These are phyloP conservation scores for Wallemia mellicola DNA, from an alignment of 1,284 basidiomycete genomes.

Conservation along the genomic window DNA sequence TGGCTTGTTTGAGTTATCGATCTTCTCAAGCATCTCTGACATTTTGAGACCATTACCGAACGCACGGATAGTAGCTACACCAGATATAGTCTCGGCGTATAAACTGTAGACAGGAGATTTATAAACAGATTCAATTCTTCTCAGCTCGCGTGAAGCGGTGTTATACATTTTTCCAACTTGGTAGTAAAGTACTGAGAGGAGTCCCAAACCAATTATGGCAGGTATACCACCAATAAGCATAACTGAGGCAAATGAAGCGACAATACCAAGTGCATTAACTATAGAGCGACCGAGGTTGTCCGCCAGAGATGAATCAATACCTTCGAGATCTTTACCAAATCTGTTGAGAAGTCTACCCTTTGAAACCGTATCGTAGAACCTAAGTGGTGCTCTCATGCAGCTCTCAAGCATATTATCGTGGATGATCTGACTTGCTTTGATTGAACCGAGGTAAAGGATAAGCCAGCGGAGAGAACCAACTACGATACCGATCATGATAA, in stretches of 20 bases:
- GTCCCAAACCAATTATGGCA: constrained; percentile 30
- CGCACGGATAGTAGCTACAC: constrained; percentile 49
- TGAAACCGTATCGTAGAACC: constrained; percentile 78
- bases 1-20: constrained; percentile 7
- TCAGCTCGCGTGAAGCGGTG: constrained; percentile 64
- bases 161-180: constrained; percentile 36
- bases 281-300: constrained; percentile 59
- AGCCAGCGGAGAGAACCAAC: constrained; percentile 9
- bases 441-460: constrained; percentile 10
- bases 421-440: constrained; percentile 9
- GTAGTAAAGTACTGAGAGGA: constrained; percentile 26
- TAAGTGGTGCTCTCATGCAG: constrained; percentile 62
- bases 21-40: neutral
- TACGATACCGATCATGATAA: constrained; percentile 6
- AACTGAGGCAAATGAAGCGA: constrained; percentile 10
- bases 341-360: constrained; percentile 59
- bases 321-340: constrained; percentile 83
- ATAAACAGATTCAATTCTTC: constrained; percentile 58
- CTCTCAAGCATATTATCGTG: constrained; percentile 32
- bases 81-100: constrained; percentile 65
- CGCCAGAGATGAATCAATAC: constrained; percentile 52
- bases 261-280: constrained; percentile 19
- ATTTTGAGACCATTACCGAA: constrained; percentile 31
- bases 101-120: constrained; percentile 73
- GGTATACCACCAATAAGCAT: constrained; percentile 32